Evolutionary conservation across 805 yeast species (phyloP).

Genomic region (Vanderwaltozyma tropicalis): DNA sequence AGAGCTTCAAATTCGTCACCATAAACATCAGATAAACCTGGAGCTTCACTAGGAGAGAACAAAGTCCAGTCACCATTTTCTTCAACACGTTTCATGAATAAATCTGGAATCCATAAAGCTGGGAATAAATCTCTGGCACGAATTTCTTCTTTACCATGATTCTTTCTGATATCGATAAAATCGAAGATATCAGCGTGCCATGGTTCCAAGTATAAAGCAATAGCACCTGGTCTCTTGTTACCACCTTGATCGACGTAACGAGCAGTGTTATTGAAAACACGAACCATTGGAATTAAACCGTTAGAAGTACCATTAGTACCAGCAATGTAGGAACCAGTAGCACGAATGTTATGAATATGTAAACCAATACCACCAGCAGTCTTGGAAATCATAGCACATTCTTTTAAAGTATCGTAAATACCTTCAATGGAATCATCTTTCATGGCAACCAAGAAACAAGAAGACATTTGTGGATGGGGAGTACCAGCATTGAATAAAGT

Average conservation of each 20-base stretch:
- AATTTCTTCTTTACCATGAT: conserved; percentile 89
- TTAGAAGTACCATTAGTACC: conserved; percentile 89
- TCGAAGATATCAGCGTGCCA: conserved; percentile 94
- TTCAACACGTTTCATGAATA: conserved; percentile 88
- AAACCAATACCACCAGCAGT: conserved; percentile 95
- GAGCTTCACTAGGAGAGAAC: conserved; percentile 82
- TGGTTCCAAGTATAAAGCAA: conserved; percentile 88
- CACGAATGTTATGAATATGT: conserved; percentile 77
- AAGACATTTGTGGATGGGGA: conserved; percentile 72
- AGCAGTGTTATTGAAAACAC: conserved; percentile 92
- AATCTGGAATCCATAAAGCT: conserved; percentile 91
- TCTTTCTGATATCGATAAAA: conserved; percentile 76
- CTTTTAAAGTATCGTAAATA: conserved; percentile 79
- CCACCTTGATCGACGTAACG: conserved; percentile 98
- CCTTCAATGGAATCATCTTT: conserved; percentile 94
- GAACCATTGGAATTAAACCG: conserved; percentile 91
- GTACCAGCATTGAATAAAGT: conserved; percentile 92
- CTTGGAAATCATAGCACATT: conserved; percentile 83
- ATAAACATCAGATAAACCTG: conserved; percentile 71
- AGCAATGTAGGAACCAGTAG: conserved; percentile 78
- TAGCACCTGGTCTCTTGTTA: conserved; percentile 95
- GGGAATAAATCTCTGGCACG: conserved; percentile 89
- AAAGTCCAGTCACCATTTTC: conserved; percentile 73
- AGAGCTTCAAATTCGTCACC: conserved; percentile 75
- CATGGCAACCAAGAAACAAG: conserved; percentile 87